Evolutionary conservation across 1,284 basidiomycete species (phyloP), one percentile per base, ranked within the genome.

Genomic region (Leccinum huronense): DNA sequence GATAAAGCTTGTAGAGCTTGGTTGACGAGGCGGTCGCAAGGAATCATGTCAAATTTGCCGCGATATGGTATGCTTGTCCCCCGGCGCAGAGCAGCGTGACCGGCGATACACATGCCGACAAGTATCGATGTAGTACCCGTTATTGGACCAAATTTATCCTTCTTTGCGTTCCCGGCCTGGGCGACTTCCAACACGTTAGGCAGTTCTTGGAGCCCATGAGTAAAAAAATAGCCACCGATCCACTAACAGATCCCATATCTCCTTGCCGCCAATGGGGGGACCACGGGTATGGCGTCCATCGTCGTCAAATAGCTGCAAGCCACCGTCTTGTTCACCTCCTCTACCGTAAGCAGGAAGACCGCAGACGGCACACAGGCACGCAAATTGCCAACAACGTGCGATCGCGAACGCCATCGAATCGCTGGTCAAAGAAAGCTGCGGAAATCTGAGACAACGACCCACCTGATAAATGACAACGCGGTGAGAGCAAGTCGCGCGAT

Each of bases 171-270:
- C 34, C 68, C 67, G 5, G 68, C 66, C 33, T 72, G 70, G 19
- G 68, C 66, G 30, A 65, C 74, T 16, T 65, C 73, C 56, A 72
- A 78, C 58, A 65, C 66, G 31, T 79, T 63, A 30, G 80, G 80
- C 5, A 91, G 70, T 65, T 85, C 81, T 53, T 78, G 76, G 13
- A 82, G 73, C 0, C 86, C 88, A 66, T 89, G 88, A 0, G 87
- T 88, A 27, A 27, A 27, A 90, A 72, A 7, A 94, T 70, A 1
- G 78, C 74, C 13, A 91, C 72, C 6, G 72, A 73, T 5, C 73
- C 16, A 90, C 74, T 8, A 95, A 75, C 6, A 93, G 79, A 75
- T 95, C 94, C 73, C 81, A 82, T 13, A 92, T 79, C 14, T 79
- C 77, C 10, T 77, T 76, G 23, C 93, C 83, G 14, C 83, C 80